Conservation (phyloP, 805 yeast species). For the Candida rishiriensis region DNA sequence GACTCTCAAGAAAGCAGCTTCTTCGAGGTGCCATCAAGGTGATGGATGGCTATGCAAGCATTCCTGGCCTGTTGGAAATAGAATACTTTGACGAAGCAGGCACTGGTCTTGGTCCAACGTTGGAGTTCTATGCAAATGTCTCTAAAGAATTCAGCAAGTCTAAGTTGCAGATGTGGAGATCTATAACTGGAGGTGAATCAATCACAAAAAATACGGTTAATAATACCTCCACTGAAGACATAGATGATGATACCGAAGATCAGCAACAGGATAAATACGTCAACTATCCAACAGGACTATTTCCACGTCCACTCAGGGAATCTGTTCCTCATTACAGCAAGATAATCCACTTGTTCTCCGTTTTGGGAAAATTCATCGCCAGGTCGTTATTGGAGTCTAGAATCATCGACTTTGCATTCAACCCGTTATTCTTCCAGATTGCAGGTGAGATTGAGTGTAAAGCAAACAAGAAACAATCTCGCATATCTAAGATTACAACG, state of each 20-base stretch:
- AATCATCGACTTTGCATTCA: conserved; percentile 77
- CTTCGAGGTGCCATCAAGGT: conserved; percentile 78
- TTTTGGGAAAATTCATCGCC: conserved; percentile 80
- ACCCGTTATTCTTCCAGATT: conserved; percentile 61
- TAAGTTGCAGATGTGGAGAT: conserved; percentile 67
- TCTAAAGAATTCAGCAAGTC: conserved; percentile 67
- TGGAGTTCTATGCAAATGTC: conserved; percentile 83
- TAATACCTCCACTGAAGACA: conserved; percentile 1
- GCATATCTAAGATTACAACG: conserved; percentile 28
- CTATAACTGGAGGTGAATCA: conserved; percentile 13
- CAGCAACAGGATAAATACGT: conserved; percentile 30
- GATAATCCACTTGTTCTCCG: conserved; percentile 49
- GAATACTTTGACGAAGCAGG: conserved; percentile 90
- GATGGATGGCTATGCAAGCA: conserved; percentile 66
- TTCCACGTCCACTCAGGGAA: conserved; percentile 57
- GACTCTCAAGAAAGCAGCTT: conserved; percentile 66
- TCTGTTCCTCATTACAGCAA: conserved; percentile 35
- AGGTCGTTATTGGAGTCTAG: conserved; percentile 85
- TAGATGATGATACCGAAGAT: conserved; percentile 6
- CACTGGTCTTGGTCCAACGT: conserved; percentile 94
- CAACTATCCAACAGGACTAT: conserved; percentile 50
- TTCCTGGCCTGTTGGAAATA: conserved; percentile 80
- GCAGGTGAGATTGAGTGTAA: conserved; percentile 34
- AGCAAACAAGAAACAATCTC: conserved; percentile 3
- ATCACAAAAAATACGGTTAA: conserved; percentile 2